phyloP scores from a whole-genome alignment of 192 early-diverging fungal genomes.

The Polychytrium aggregatum region DNA sequence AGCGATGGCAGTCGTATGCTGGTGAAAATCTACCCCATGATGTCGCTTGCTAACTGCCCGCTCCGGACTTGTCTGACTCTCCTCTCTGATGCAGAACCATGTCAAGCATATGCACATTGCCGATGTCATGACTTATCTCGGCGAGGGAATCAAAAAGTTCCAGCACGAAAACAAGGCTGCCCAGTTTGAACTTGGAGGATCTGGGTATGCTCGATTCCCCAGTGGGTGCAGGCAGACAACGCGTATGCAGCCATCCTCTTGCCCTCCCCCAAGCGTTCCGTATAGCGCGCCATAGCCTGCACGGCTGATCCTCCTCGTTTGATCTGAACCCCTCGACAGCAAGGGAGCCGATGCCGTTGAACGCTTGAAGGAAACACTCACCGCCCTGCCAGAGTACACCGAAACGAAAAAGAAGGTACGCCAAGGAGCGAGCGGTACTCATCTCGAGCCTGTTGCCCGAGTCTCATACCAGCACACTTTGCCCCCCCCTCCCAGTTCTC shows the following conservation, averaged over 20 bases:
- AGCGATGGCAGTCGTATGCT: too few species aligned
- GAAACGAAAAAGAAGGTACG: conserved; percentile 51
- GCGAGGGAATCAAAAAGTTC: conserved; percentile 62
- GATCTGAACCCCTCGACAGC: too few species aligned
- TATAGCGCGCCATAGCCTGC: not conserved
- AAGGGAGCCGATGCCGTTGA: conserved; percentile 30
- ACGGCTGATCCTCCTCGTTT: too few species aligned
- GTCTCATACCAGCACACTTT: too few species aligned
- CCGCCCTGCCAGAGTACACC: conserved; percentile 69
- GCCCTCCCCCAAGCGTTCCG: too few species aligned
- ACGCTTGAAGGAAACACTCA: conserved; percentile 67
- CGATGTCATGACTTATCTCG: conserved; percentile 57
- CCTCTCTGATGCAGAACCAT: conserved; percentile 6
- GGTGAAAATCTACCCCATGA: too few species aligned
- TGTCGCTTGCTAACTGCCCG: too few species aligned
- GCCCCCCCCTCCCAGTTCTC: conserved; percentile 35
- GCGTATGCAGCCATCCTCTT: too few species aligned
- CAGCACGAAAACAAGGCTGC: conserved; percentile 63
- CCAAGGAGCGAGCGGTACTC: too few species aligned
- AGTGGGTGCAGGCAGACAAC: too few species aligned
- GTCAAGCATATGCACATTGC: conserved; percentile 53
- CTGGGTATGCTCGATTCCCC: too few species aligned
- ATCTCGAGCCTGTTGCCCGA: too few species aligned
- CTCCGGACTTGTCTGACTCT: not conserved
- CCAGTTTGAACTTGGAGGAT: conserved; percentile 16